phyloP scores from a whole-genome alignment of 1,139 yeast species.

The Candida smagusa region DNA sequence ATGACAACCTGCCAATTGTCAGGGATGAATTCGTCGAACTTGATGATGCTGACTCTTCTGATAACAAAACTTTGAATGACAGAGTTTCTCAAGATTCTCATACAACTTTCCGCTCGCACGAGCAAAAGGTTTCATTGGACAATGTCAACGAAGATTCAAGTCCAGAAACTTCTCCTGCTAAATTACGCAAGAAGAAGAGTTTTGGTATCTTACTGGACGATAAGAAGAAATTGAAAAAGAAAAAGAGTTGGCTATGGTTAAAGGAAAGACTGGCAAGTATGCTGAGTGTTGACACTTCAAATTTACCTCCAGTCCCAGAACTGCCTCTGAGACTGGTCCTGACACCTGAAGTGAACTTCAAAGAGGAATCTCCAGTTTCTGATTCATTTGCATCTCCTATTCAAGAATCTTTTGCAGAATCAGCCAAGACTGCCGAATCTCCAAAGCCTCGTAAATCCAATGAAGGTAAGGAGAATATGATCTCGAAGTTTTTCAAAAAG shows the following conservation, averaged over 20 bases:
- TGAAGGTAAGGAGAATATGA: conserved; percentile 38
- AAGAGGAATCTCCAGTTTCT: conserved; percentile 4
- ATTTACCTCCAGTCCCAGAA: conserved; percentile 21
- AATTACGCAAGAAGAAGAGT: conserved; percentile 21
- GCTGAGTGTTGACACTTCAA: conserved; percentile 22
- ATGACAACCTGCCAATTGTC: neutral
- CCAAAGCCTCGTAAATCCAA: conserved; percentile 5
- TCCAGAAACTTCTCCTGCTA: conserved; percentile 17
- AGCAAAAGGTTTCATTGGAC: conserved; percentile 7
- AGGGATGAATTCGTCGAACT: neutral
- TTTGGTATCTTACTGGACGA: conserved; percentile 21
- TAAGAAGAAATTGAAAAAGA: conserved; percentile 27
- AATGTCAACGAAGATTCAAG: conserved; percentile 11
- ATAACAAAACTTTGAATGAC: conserved; percentile 1
- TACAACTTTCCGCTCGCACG: neutral
- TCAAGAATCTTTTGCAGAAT: neutral
- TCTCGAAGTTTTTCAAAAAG: conserved; percentile 44
- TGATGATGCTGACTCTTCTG: neutral
- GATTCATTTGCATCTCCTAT: conserved; percentile 3
- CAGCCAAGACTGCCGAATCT: neutral
- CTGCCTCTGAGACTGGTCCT: conserved; percentile 33
- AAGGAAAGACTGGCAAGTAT: conserved; percentile 34
- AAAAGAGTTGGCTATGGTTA: conserved; percentile 42
- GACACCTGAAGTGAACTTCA: conserved; percentile 25
- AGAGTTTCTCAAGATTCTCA: conserved; percentile 5